Conservation (phyloP, 1,139 yeast genomes). For the Yamadazyma conglobata region DNA sequence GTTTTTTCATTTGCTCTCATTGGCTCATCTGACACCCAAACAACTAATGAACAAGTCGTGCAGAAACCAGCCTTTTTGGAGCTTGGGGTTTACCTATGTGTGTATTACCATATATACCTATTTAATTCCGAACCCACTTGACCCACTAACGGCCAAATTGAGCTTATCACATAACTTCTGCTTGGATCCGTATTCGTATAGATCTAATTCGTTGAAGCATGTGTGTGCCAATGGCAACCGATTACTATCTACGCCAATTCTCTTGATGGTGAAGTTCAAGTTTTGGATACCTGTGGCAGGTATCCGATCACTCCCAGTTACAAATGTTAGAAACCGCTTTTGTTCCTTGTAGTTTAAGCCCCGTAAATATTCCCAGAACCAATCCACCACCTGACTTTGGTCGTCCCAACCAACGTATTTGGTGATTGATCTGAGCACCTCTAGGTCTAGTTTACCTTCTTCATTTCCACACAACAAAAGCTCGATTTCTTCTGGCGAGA, state of each 20-base stretch:
- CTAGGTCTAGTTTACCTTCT: conserved; percentile 62
- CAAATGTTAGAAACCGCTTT: conserved; percentile 64
- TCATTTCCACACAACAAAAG: conserved; percentile 75
- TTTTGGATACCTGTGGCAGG: conserved; percentile 90
- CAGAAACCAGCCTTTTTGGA: not conserved
- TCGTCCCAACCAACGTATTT: conserved; percentile 62
- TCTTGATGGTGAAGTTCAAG: conserved; percentile 62
- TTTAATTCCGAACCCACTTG: conserved; percentile 83
- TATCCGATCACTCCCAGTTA: conserved; percentile 86
- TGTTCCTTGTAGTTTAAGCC: conserved; percentile 46
- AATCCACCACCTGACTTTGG: conserved; percentile 37
- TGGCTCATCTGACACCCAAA: conserved; percentile 8
- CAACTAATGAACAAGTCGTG: conserved; percentile 1
- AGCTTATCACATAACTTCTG: conserved; percentile 56
- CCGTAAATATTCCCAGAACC: conserved; percentile 84
- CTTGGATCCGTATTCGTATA: conserved; percentile 59
- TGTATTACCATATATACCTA: conserved; percentile 19
- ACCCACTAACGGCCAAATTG: conserved; percentile 64
- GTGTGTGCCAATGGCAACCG: conserved; percentile 86
- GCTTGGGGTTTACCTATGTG: not conserved
- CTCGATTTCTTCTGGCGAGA: conserved; percentile 79
- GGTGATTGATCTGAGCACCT: conserved; percentile 65
- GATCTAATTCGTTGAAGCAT: conserved; percentile 84
- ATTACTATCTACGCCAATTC: conserved; percentile 48
- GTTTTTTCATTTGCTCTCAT: conserved; percentile 15